Conservation (phyloP, 2,329 filamentous ascomycete genomes). For the Daldinia sp. region DNA sequence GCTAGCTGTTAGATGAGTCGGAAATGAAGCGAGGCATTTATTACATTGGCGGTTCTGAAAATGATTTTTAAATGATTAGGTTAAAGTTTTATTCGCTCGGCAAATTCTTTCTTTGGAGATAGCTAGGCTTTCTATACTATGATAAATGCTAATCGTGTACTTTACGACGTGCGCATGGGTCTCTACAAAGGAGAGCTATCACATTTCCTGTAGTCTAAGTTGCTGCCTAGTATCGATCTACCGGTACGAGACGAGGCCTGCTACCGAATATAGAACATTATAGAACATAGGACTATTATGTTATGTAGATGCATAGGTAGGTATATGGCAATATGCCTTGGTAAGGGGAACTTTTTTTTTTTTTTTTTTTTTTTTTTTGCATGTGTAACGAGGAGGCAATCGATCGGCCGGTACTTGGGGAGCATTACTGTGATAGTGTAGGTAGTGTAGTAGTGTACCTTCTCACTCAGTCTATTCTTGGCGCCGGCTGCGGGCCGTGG, state of each 20-base stretch:
- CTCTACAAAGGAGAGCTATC: background rate
- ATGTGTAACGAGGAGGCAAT: background rate
- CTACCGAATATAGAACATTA: background rate
- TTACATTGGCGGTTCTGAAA: slow-evolving; percentile 1
- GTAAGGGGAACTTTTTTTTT: too few relatives aligned
- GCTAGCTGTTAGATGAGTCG: slow-evolving; percentile 23
- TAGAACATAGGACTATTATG: too few relatives aligned
- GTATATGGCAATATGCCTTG: background rate
- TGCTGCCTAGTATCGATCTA: background rate
- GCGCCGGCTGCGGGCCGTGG: slow-evolving; percentile 23
- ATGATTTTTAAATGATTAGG: background rate
- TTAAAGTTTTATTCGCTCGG: background rate
- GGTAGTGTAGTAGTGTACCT: too few relatives aligned
- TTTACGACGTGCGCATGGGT: background rate
- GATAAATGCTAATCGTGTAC: background rate
- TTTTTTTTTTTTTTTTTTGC: too few relatives aligned
- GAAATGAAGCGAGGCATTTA: slow-evolving; percentile 27
- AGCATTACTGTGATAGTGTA: too few relatives aligned
- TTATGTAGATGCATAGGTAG: background rate
- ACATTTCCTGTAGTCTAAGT: background rate
- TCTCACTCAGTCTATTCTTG: slow-evolving; percentile 8
- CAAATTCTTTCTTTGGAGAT: background rate
- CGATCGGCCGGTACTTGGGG: slow-evolving; percentile 19
- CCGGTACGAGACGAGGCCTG: background rate
- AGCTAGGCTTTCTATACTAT: background rate